phyloP scores from a whole-genome alignment of 192 early-diverging fungal species.

The Thamnidium elegans region DNA sequence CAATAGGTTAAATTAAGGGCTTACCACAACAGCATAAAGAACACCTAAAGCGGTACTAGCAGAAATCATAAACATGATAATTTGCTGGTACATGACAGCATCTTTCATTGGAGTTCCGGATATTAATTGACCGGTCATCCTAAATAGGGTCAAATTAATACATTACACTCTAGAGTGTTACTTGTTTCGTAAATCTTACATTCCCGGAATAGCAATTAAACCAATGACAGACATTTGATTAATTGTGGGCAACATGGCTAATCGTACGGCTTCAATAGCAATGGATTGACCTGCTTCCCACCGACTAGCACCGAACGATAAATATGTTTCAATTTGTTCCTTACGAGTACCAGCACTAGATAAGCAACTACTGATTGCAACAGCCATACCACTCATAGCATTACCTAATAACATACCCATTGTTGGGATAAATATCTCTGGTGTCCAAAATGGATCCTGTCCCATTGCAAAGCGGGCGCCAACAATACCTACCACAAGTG shows the following conservation, averaged over 20 bases:
- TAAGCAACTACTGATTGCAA: conserved; percentile 62
- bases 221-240: conserved; percentile 85
- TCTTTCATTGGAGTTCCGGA: conserved; percentile 78
- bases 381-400: conserved; percentile 67
- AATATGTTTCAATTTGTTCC: conserved; percentile 38
- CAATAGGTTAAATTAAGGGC: not conserved
- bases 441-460: conserved; percentile 65
- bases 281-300: conserved; percentile 83
- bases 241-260: conserved; percentile 77
- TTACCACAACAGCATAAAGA: conserved; percentile 47
- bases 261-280: conserved; percentile 64
- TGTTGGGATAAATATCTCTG: conserved; percentile 81
- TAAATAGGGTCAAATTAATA: no score
- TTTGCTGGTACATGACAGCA: conserved; percentile 77
- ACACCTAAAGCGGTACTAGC: conserved; percentile 66
- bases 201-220: conserved; percentile 81
- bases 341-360: conserved; percentile 45
- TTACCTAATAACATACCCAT: conserved; percentile 91
- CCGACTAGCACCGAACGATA: conserved; percentile 76
- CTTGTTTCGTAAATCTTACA: conserved; percentile 25
- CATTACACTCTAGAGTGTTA: no score
- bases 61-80: conserved; percentile 86
- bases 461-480: conserved; percentile 71
- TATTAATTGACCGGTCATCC: conserved; percentile 84
- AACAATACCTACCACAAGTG: conserved; percentile 52